These are phyloP conservation scores for Penicillium nucicola DNA, from an alignment of 495 filamentous ascomycete species.

Conservation along the genomic window DNA sequence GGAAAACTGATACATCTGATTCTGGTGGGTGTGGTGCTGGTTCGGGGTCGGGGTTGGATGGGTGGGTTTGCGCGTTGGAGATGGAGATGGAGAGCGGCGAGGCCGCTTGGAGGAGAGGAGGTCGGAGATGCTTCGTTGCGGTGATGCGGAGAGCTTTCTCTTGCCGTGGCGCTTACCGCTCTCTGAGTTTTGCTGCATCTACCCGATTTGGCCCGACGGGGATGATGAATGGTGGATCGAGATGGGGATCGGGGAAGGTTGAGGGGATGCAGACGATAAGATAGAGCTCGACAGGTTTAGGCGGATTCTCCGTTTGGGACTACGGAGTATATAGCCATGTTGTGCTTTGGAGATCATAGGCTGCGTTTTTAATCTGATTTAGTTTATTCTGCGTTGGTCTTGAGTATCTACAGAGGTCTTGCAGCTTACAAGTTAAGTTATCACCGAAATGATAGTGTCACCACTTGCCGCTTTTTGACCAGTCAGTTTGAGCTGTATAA, in stretches of 20 bases:
- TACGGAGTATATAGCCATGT: too few species aligned
- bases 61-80: slow-evolving; percentile 20
- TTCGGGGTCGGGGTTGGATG: slow-evolving; percentile 10
- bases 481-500: too few species aligned
- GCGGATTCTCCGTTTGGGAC: too few species aligned
- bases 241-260: slow-evolving; percentile 11
- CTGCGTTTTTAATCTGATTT: too few species aligned
- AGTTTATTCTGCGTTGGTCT: too few species aligned
- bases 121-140: slow-evolving; percentile 49
- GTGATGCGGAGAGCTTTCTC: slow-evolving; percentile 41
- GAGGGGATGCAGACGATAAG: slow-evolving; percentile 13
- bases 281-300: too few species aligned
- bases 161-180: slow-evolving; percentile 51
- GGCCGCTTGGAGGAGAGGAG: slow-evolving; percentile 46
- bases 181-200: slow-evolving; percentile 46
- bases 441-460: too few species aligned
- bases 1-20: slow-evolving; percentile 50
- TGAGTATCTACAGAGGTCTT: too few species aligned
- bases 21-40: background rate
- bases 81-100: slow-evolving; percentile 32
- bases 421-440: too few species aligned
- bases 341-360: too few species aligned
- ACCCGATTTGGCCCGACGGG: slow-evolving; percentile 38
- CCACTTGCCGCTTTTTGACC: too few species aligned
- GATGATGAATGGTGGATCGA: slow-evolving; percentile 5